Conservation (phyloP, 164 flowering plant genomes). For the Liquidambar formosana region DNA sequence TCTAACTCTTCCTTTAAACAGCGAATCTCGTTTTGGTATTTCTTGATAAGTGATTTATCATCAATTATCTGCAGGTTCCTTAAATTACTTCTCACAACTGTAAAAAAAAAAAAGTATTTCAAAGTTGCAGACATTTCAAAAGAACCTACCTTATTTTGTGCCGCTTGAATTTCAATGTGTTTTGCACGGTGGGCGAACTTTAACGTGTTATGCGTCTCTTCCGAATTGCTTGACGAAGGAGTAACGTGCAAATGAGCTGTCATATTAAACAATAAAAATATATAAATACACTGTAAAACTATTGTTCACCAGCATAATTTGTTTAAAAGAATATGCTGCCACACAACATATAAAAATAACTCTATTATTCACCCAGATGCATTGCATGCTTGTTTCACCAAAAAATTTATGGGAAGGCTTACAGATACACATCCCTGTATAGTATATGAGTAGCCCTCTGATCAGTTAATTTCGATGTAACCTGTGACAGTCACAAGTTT, state of each 20-base stretch:
- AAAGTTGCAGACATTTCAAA: slow-evolving; percentile 4
- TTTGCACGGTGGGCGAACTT: slow-evolving; percentile 99
- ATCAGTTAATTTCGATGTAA: slow-evolving; percentile 91
- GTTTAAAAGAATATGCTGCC: background rate
- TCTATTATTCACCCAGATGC: background rate
- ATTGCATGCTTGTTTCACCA: background rate
- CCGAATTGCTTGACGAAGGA: slow-evolving; percentile 91
- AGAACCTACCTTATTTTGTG: slow-evolving; percentile 76
- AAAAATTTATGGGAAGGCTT: slow-evolving; percentile 29
- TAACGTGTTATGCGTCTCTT: slow-evolving; percentile 96
- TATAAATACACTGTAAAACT: background rate
- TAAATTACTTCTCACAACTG: slow-evolving; percentile 13
- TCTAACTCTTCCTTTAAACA: slow-evolving; percentile 87
- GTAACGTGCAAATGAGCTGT: slow-evolving; percentile 98
- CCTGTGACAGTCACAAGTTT: slow-evolving; percentile 46
- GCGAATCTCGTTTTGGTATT: slow-evolving; percentile 92
- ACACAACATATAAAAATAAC: background rate
- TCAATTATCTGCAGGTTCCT: slow-evolving; percentile 76
- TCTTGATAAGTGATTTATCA: slow-evolving; percentile 96
- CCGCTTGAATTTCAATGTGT: slow-evolving; percentile 95
- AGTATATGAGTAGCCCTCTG: slow-evolving; percentile 86
- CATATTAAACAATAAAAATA: slow-evolving; percentile 6
- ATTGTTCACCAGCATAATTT: background rate
- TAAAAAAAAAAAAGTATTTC: slow-evolving; percentile 4
- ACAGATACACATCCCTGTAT: slow-evolving; percentile 92